phyloP scores from a whole-genome alignment of 1,139 yeast genomes.

The Nakaseomyces sp. region DNA sequence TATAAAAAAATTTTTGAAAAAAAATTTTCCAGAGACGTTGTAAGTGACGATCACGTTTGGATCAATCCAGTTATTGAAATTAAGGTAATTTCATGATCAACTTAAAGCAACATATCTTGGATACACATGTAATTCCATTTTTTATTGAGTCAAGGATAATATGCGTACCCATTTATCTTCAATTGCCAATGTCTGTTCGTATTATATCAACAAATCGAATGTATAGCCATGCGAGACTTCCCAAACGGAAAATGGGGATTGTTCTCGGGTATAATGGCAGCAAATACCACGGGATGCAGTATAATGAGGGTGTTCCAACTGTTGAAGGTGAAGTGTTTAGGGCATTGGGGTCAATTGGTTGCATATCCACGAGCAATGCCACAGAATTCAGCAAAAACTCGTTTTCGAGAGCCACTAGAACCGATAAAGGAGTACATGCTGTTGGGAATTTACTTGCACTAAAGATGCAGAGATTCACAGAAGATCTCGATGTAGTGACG shows the following conservation, averaged over 20 bases:
- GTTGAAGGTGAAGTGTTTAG: constrained; percentile 85
- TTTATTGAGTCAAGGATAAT: too few relatives aligned
- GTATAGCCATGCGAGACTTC: background rate
- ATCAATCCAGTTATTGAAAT: too few relatives aligned
- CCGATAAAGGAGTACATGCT: constrained; percentile 99
- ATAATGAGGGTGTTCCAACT: constrained; percentile 82
- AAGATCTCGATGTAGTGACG: constrained; percentile 55
- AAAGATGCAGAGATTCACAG: constrained; percentile 46
- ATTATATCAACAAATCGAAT: background rate
- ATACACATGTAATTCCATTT: too few relatives aligned
- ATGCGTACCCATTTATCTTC: too few relatives aligned
- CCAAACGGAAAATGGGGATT: constrained; percentile 60
- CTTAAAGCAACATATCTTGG: too few relatives aligned
- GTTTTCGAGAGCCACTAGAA: constrained; percentile 93
- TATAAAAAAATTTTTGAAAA: background rate
- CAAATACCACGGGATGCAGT: constrained; percentile 96
- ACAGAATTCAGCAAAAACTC: constrained; percentile 85
- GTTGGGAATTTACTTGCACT: constrained; percentile 55
- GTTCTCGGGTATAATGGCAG: constrained; percentile 94
- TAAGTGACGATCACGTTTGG: background rate
- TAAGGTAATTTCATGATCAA: too few relatives aligned
- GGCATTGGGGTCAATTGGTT: constrained; percentile 84
- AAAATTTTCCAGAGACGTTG: constrained; percentile 1
- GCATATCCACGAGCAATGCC: constrained; percentile 80
- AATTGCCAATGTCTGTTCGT: background rate